These are phyloP conservation scores for Tuber brumale DNA, from an alignment of 495 filamentous ascomycete genomes.

Conservation along the genomic window DNA sequence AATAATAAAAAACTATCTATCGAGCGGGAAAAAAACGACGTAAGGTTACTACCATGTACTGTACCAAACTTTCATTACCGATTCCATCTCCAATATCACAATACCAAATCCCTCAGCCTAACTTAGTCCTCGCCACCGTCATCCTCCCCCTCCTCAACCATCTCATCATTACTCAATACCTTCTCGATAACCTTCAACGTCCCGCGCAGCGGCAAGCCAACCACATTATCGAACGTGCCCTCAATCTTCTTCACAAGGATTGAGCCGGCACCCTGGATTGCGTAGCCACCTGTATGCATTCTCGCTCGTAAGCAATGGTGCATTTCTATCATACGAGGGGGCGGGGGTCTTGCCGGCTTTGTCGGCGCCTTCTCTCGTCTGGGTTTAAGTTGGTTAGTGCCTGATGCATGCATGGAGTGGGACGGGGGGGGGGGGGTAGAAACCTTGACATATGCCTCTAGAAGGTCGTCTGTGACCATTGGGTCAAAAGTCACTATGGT, in stretches of 20 bases:
- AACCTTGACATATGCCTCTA: conserved; percentile 67
- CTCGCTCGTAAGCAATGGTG: not conserved
- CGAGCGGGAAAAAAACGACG: not conserved
- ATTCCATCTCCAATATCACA: not conserved
- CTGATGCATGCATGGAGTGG: not conserved
- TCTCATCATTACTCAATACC: conserved; percentile 57
- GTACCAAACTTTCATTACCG: not conserved
- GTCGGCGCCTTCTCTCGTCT: conserved; percentile 84
- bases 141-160: conserved; percentile 43
- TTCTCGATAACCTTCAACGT: conserved; percentile 79
- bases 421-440: not conserved
- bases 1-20: not conserved
- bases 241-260: conserved; percentile 82
- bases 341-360: conserved; percentile 57
- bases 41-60: conserved; percentile 2
- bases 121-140: conserved; percentile 12
- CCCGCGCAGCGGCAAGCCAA: conserved; percentile 81
- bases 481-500: conserved; percentile 74
- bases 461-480: conserved; percentile 69
- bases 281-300: conserved; percentile 60
- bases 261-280: conserved; percentile 79
- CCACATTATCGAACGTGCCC: conserved; percentile 87
- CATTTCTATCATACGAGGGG: not conserved
- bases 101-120: not conserved
- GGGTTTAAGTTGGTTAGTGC: conserved; percentile 29